These are phyloP conservation scores for Aspergillus unguis DNA, from an alignment of 2,329 filamentous ascomycete species.

Conservation along the genomic window DNA sequence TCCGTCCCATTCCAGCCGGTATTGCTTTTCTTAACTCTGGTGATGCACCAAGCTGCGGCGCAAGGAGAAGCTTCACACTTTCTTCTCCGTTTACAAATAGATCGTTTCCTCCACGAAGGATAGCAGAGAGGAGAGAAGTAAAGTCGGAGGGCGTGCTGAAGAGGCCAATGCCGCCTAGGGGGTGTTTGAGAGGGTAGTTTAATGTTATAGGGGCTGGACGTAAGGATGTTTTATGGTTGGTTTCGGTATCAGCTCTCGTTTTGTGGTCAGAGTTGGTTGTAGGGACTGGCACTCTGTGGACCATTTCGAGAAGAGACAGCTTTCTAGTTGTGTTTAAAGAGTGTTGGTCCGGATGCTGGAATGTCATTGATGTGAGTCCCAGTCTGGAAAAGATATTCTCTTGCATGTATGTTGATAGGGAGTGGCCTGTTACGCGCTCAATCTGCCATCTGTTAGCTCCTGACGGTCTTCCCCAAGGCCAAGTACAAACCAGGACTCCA, in stretches of 20 bases:
- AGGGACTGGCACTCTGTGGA: neutral
- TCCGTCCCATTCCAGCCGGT: neutral
- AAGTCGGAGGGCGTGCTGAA: conserved; percentile 1
- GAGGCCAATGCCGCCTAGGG: conserved; percentile 1
- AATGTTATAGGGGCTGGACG: neutral
- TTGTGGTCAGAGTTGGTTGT: neutral
- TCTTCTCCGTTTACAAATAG: neutral
- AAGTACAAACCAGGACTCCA: neutral
- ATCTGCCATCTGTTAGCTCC: neutral
- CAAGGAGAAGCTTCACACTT: neutral
- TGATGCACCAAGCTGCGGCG: neutral
- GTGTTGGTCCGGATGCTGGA: neutral
- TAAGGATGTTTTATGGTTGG: neutral
- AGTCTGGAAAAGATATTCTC: conserved; percentile 1
- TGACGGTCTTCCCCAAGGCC: no score
- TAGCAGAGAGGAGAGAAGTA: neutral
- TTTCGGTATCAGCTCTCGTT: no score
- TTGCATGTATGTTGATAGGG: neutral
- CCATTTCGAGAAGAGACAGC: neutral
- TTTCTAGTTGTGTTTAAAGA: neutral
- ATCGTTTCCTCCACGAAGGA: neutral
- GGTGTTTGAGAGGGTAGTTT: neutral
- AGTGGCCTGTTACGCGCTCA: neutral
- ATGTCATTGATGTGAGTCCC: neutral
- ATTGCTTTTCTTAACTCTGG: neutral